Evolutionary conservation across 2,329 filamentous ascomycete genomes (phyloP).

Genomic region (Nannizziopsis arthrosporioides): DNA sequence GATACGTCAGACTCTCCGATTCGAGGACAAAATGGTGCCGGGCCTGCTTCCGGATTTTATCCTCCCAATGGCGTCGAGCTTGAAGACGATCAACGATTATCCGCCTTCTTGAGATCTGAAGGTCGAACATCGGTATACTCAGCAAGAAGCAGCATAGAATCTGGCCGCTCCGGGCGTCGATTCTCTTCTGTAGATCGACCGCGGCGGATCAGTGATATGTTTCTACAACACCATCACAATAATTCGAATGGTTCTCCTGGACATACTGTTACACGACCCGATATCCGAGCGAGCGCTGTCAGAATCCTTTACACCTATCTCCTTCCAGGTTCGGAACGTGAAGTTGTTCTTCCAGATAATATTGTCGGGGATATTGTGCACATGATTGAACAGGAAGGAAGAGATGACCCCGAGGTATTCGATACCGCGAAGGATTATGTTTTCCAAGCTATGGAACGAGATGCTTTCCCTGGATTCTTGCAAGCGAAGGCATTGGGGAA

Average conservation of each 20-base stretch:
- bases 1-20: conserved; percentile 24
- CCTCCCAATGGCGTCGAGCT: conserved; percentile 49
- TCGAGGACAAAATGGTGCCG: conserved; percentile 28
- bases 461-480: conserved; percentile 96
- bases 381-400: conserved; percentile 77
- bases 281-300: conserved; percentile 86
- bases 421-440: conserved; percentile 98
- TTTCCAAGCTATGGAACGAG: conserved; percentile 98
- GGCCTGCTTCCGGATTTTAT: conserved; percentile 40
- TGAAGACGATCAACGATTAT: conserved; percentile 77
- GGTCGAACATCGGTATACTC: conserved; percentile 38
- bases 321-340: conserved; percentile 85
- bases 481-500: conserved; percentile 93
- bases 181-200: conserved; percentile 36
- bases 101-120: conserved; percentile 65
- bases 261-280: conserved; percentile 73
- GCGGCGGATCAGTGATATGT: conserved; percentile 50
- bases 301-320: conserved; percentile 98
- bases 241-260: conserved; percentile 52
- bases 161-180: conserved; percentile 29
- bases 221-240: conserved; percentile 43
- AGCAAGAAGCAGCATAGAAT: conserved; percentile 45
- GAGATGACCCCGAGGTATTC: conserved; percentile 94
- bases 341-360: conserved; percentile 81
- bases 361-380: conserved; percentile 78